Evolutionary conservation across 1,139 yeast genomes (phyloP).

Genomic region (Protomyces pachydermus): DNA sequence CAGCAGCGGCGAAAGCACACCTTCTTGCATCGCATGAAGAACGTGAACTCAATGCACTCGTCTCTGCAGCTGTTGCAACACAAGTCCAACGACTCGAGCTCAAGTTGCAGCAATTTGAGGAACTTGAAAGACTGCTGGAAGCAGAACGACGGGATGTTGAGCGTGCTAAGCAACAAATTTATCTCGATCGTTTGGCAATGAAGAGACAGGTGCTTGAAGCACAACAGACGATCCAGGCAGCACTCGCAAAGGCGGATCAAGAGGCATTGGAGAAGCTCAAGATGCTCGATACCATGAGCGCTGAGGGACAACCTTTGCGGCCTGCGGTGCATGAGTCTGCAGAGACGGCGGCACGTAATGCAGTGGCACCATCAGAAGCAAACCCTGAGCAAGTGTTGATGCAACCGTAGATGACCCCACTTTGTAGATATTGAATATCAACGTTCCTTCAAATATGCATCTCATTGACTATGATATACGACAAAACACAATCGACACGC

Average conservation of each 20-base stretch:
- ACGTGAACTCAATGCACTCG: slow-evolving; percentile 50
- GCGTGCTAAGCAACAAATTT: slow-evolving; percentile 73
- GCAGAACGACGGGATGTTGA: slow-evolving; percentile 69
- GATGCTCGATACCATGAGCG: background rate
- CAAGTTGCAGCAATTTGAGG: slow-evolving; percentile 63
- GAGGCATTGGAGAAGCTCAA: background rate
- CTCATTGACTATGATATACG: too few species aligned
- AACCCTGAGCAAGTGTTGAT: background rate
- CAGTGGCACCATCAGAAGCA: background rate
- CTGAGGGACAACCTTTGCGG: background rate
- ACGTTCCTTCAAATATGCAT: too few species aligned
- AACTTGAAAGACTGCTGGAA: slow-evolving; percentile 73
- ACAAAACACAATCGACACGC: background rate
- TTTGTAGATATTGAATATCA: background rate
- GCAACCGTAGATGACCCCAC: background rate
- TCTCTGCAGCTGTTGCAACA: slow-evolving; percentile 63
- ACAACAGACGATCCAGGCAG: background rate
- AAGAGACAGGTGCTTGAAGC: slow-evolving; percentile 32
- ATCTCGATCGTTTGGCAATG: slow-evolving; percentile 70
- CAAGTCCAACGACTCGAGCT: slow-evolving; percentile 71
- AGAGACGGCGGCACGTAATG: background rate
- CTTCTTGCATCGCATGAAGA: slow-evolving; percentile 80
- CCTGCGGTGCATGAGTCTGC: background rate
- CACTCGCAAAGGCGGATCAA: background rate
- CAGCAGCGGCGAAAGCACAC: slow-evolving; percentile 74